Conservation (phyloP, 73 alveolate genomes). For the Stentor coeruleus region DNA sequence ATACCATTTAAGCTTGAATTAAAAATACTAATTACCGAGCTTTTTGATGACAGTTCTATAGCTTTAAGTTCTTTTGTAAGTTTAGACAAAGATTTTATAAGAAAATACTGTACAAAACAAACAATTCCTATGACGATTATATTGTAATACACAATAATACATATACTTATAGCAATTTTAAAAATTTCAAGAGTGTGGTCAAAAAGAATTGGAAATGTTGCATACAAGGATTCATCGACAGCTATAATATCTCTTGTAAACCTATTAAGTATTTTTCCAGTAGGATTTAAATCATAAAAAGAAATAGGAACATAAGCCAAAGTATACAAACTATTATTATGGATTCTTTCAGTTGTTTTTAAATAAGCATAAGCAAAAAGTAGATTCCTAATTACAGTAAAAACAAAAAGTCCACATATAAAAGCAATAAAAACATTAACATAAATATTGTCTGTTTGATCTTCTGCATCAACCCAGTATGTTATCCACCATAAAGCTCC, state of each 20-base stretch:
- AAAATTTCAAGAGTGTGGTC: not conserved
- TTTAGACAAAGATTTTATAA: not conserved
- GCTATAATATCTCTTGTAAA: conserved; percentile 27
- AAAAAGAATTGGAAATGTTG: not conserved
- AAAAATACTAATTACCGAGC: not conserved
- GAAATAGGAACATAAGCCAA: not conserved
- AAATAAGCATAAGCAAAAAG: not conserved
- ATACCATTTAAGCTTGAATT: not conserved
- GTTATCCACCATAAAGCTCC: too few relatives aligned
- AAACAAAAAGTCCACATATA: not conserved
- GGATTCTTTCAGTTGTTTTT: not conserved
- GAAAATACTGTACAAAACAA: not conserved
- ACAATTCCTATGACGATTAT: not conserved
- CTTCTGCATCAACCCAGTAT: too few relatives aligned
- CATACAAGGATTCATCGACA: not conserved
- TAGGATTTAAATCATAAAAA: conserved; percentile 46
- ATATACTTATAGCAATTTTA: not conserved
- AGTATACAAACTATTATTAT: not conserved
- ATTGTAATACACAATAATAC: not conserved
- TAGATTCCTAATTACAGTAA: not conserved
- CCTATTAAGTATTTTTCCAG: conserved; percentile 49
- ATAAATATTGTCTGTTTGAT: too few relatives aligned
- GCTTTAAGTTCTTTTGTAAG: not conserved
- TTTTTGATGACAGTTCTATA: not conserved
- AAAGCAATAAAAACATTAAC: not conserved